Percentiles rank a stretch among this genome's conserved stretches.
Conservation (phyloP, 768 basidiomycete species). For the Tulasnella sp. region DNA sequence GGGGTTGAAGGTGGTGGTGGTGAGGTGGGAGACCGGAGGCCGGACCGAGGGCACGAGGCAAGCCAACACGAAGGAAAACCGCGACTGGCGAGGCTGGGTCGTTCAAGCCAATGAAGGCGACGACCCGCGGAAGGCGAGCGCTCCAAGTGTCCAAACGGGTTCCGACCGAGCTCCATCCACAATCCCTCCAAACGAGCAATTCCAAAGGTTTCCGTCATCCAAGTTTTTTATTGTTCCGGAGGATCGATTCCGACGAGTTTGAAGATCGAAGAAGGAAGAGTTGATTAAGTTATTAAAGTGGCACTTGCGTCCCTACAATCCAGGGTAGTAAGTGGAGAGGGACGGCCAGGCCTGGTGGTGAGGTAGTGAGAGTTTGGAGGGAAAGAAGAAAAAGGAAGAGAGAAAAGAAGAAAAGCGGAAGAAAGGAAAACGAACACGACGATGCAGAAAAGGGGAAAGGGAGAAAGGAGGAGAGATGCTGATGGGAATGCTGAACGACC, state of each 20-base stretch:
- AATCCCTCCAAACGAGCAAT: background rate
- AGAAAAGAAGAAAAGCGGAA: background rate
- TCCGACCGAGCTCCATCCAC: background rate
- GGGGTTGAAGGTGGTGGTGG: background rate
- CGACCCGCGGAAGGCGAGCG: background rate
- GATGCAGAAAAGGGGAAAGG: background rate
- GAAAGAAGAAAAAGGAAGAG: background rate
- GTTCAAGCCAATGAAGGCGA: background rate
- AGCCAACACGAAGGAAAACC: background rate
- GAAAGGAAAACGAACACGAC: background rate
- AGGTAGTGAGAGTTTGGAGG: background rate
- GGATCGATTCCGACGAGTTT: background rate
- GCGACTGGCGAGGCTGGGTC: conserved; percentile 1
- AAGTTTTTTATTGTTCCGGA: background rate
- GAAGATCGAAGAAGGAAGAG: background rate
- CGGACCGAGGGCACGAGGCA: background rate
- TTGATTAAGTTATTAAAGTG: conserved; percentile 10
- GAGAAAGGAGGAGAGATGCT: background rate
- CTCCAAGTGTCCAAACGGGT: background rate
- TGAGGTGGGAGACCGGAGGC: background rate
- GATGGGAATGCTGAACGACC: conserved; percentile 3
- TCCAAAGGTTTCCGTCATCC: background rate
- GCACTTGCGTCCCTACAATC: conserved; percentile 11
- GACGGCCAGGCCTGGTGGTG: conserved; percentile 4
- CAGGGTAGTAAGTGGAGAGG: conserved; percentile 4